Evolutionary conservation across 345 rosid genomes (phyloP).

Genomic region (Odontarrhena argentea): DNA sequence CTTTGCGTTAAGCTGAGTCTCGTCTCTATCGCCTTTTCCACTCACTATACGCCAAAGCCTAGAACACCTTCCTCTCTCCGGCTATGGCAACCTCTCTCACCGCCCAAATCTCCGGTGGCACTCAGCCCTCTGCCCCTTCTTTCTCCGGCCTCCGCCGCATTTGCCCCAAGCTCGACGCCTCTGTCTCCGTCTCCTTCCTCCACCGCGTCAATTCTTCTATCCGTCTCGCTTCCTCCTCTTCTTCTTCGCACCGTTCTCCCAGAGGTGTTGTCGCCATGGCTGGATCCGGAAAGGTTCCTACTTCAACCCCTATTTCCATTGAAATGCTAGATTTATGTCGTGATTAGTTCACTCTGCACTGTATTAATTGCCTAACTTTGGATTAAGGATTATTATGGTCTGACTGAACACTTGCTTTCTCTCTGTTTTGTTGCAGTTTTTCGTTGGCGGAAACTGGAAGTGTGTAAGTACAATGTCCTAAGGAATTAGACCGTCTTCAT

Average conservation of each 20-base stretch:
- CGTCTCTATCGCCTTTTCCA: constrained; percentile 38
- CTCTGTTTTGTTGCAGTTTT: constrained; percentile 71
- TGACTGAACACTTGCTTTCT: constrained; percentile 19
- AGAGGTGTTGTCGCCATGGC: constrained; percentile 81
- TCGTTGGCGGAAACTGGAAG: constrained; percentile 99
- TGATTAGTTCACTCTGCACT: neutral
- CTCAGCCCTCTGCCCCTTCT: constrained; percentile 45
- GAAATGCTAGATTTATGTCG: neutral
- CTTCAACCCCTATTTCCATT: neutral
- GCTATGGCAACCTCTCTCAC: constrained; percentile 1
- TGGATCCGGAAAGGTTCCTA: constrained; percentile 74
- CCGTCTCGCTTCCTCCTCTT: constrained; percentile 54
- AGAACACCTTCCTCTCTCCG: constrained; percentile 6
- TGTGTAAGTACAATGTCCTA: constrained; percentile 64
- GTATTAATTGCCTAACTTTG: too few relatives aligned
- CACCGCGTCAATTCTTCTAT: constrained; percentile 52
- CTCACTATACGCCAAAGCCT: constrained; percentile 25
- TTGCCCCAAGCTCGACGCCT: constrained; percentile 42
- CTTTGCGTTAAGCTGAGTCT: constrained; percentile 33
- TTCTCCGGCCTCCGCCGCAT: constrained; percentile 63
- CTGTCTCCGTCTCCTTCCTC: constrained; percentile 36
- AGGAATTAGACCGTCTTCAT: neutral
- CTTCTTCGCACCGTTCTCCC: constrained; percentile 58
- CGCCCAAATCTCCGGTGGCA: constrained; percentile 42
- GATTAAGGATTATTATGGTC: neutral